A percentile compares a stretch with the other conserved stretches of the same genome.
These are phyloP conservation scores for Aegilops longissima DNA, from an alignment of 176 grass and related monocot species.

Conservation along the genomic window DNA sequence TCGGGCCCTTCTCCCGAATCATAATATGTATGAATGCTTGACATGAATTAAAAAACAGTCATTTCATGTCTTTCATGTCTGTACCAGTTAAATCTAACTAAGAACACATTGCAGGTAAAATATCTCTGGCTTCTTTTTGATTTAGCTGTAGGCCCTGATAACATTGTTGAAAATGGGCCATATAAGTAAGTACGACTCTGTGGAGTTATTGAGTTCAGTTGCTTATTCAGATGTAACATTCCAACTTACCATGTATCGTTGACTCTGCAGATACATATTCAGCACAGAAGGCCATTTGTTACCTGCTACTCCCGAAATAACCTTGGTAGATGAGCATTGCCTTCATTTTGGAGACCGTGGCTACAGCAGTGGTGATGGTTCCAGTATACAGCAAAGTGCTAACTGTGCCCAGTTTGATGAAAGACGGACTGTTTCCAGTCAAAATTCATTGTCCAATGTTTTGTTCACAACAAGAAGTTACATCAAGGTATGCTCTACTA, in stretches of 20 bases:
- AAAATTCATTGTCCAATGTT: constrained; percentile 38
- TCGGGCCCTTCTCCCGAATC: neutral
- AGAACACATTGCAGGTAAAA: constrained; percentile 66
- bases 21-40: neutral
- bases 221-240: constrained; percentile 15
- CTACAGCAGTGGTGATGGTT: constrained; percentile 36
- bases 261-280: constrained; percentile 82
- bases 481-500: constrained; percentile 63
- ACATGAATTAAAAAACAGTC: neutral
- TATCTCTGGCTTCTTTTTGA: constrained; percentile 99
- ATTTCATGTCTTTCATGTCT: constrained; percentile 22
- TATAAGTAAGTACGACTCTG: constrained; percentile 72
- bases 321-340: constrained; percentile 83
- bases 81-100: constrained; percentile 30
- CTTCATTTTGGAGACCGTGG: constrained; percentile 66
- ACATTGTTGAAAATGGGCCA: constrained; percentile 94
- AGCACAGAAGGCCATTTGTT: constrained; percentile 97
- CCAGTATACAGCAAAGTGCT: constrained; percentile 38
- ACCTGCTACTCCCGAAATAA: constrained; percentile 77
- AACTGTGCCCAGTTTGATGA: constrained; percentile 50
- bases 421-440: constrained; percentile 25
- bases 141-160: constrained; percentile 85
- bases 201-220: constrained; percentile 29
- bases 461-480: constrained; percentile 49
- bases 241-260: constrained; percentile 24